Evolutionary conservation across 163 green algal genomes (phyloP).

Genomic region (Chlorella variabilis): DNA sequence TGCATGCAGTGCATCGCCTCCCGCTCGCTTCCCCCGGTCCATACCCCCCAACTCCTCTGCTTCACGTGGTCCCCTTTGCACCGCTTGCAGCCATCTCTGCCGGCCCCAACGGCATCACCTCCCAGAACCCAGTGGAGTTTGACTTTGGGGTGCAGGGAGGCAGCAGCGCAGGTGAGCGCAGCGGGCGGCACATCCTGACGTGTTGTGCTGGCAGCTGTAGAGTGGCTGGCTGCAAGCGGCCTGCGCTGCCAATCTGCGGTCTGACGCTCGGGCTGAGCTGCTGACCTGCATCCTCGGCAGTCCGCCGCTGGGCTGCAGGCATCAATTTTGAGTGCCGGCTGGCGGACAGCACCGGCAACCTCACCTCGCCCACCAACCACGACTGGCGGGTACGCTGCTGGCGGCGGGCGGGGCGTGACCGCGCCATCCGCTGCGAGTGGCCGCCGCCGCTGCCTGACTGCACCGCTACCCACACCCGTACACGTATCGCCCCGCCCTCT

Average conservation of each 20-base stretch:
- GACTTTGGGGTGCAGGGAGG: slow-evolving; percentile 49
- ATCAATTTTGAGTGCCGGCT: slow-evolving; percentile 72
- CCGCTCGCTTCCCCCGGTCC: too few species aligned
- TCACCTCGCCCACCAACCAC: not conserved
- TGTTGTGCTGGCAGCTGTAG: not conserved
- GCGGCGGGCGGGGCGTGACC: too few species aligned
- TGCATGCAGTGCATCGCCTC: not conserved
- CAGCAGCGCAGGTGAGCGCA: not conserved
- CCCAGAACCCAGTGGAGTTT: slow-evolving; percentile 40
- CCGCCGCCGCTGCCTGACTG: too few species aligned
- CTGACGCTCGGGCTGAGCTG: too few species aligned
- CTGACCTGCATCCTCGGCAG: too few species aligned
- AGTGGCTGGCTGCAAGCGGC: too few species aligned
- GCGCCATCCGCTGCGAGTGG: too few species aligned
- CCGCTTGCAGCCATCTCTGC: slow-evolving; percentile 37
- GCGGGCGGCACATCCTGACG: not conserved
- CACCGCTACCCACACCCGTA: not conserved
- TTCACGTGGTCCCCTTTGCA: too few species aligned
- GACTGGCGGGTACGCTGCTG: slow-evolving; percentile 28
- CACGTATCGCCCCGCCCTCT: not conserved
- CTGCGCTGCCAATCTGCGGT: too few species aligned
- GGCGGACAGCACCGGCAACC: slow-evolving; percentile 17
- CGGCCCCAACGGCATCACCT: slow-evolving; percentile 43
- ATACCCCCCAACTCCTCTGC: too few species aligned
- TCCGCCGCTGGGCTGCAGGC: not conserved